Evolutionary conservation across 148 eudicot species (phyloP), one percentile per base, ranked within the genome.

Genomic region (Rhododendron molle): DNA sequence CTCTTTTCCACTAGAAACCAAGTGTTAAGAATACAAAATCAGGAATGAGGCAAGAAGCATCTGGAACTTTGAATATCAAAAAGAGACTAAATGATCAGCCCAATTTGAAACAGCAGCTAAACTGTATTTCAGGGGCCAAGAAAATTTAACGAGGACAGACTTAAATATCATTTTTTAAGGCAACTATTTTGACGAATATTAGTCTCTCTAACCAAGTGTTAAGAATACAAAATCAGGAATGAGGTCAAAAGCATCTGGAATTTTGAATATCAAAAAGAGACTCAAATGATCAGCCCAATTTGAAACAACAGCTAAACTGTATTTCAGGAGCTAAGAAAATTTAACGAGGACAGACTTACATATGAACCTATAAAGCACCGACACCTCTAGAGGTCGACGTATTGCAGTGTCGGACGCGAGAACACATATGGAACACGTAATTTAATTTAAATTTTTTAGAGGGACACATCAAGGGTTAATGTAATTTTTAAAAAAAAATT

Each of bases 1-100:
- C 87, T 90, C 91, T 85, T 87, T 94, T 62, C 87, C 88, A 58
- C 99, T 96, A 87, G 72, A 86, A 56, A 79, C 84, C 43, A 81
- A 38, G 16, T 15, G 18, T 32, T 83, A 65, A 74, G 72, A 50
- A 49, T 40, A 10, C 40, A 2, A 50, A 13, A 9, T 81, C 65
- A 81, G 44, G 74, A 26, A 60, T 36, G 47, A 58, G 54, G 76
- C 72, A 54, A 71, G 69, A 81, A 50, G 80, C 54, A 85, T n/a
- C 18, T 50, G 40, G 10, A 73, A 76, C 13, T 26, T 26, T 26
- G 15, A 69, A 77, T 58, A 58, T 13, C 60, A 62, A 34, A 54
- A 81, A 81, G 69, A 56, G 47, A 81, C 62, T 9, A 34, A 54
- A 56, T 80, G 38, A 54, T 34, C 14, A 81, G 12, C 47, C 28